Percentiles rank a stretch among this genome's conserved stretches.
These are phyloP conservation scores for Dactylellina drechsleri DNA, from an alignment of 2,329 filamentous ascomycete genomes.

Conservation along the genomic window DNA sequence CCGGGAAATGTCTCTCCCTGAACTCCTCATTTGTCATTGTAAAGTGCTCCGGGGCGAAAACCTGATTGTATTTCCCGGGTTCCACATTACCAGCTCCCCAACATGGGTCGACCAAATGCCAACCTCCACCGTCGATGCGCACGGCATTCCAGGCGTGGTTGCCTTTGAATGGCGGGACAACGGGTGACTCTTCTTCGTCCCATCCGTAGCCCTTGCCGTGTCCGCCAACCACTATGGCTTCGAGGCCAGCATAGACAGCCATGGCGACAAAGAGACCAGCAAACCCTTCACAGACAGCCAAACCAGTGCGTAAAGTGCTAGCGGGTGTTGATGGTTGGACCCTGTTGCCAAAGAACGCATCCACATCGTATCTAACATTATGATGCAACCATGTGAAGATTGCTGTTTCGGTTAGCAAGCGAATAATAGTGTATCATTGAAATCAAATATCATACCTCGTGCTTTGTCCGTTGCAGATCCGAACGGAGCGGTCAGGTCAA, in stretches of 20 bases:
- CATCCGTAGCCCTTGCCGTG: constrained; percentile 85
- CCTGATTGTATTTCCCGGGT: constrained; percentile 70
- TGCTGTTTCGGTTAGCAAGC: constrained; percentile 62
- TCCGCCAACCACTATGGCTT: constrained; percentile 66
- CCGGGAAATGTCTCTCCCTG: constrained; percentile 80
- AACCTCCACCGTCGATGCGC: constrained; percentile 82
- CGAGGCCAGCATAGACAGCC: constrained; percentile 80
- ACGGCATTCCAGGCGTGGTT: constrained; percentile 95
- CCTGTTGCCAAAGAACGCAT: constrained; percentile 78
- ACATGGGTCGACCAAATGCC: constrained; percentile 91
- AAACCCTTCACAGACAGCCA: constrained; percentile 92
- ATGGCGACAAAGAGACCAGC: constrained; percentile 83
- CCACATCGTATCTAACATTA: constrained; percentile 86
- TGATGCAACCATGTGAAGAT: constrained; percentile 97
- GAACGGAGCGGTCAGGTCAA: constrained; percentile 81
- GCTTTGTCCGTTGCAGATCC: constrained; percentile 88
- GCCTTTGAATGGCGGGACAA: constrained; percentile 73
- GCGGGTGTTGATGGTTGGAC: constrained; percentile 75
- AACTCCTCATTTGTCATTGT: constrained; percentile 78
- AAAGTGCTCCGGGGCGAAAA: constrained; percentile 74
- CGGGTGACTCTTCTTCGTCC: constrained; percentile 66
- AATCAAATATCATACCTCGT: constrained; percentile 62
- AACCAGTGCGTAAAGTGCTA: constrained; percentile 77
- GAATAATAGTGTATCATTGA: neutral
- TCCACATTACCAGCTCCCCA: constrained; percentile 86